Evolutionary conservation across 371 early-diverging fungal genomes (phyloP).

Genomic region (Dichotomocladium elegans): DNA sequence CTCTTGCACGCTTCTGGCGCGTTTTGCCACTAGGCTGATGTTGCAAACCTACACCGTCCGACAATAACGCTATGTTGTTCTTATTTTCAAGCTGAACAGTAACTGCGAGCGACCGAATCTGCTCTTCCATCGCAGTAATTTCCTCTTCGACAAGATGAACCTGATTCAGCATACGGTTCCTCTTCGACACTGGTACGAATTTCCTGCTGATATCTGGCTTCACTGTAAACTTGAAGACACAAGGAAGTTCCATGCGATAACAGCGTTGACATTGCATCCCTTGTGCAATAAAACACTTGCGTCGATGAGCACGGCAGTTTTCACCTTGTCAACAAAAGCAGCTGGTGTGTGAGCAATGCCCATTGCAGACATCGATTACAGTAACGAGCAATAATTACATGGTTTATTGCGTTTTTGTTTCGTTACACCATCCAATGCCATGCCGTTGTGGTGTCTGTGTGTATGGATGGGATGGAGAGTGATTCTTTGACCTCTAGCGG

Average conservation of each 20-base stretch:
- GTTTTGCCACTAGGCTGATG: neutral
- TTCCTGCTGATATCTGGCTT: constrained; percentile 34
- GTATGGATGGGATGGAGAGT: neutral
- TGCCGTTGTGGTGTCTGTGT: neutral
- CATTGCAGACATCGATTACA: neutral
- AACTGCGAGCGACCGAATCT: constrained; percentile 17
- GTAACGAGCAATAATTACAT: constrained; percentile 17
- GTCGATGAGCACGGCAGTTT: constrained; percentile 44
- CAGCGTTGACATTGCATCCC: constrained; percentile 38
- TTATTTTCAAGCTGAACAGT: neutral
- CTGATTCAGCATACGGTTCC: constrained; percentile 29
- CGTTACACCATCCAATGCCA: constrained; percentile 10
- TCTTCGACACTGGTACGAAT: constrained; percentile 25
- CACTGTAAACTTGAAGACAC: constrained; percentile 33
- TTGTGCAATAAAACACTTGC: constrained; percentile 34
- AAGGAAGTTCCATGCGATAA: constrained; percentile 27
- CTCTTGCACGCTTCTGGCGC: neutral
- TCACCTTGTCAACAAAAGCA: constrained; percentile 40
- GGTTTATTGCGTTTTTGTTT: constrained; percentile 41
- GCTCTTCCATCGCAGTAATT: constrained; percentile 23
- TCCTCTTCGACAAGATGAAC: constrained; percentile 29
- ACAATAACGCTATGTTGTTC: too few relatives aligned
- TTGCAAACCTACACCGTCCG: too few relatives aligned
- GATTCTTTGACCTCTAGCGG: too few relatives aligned
- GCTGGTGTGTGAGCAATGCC: too few relatives aligned